Evolutionary conservation across 495 filamentous ascomycete species (phyloP).

Genomic region (Clohesyomyces aquaticus): DNA sequence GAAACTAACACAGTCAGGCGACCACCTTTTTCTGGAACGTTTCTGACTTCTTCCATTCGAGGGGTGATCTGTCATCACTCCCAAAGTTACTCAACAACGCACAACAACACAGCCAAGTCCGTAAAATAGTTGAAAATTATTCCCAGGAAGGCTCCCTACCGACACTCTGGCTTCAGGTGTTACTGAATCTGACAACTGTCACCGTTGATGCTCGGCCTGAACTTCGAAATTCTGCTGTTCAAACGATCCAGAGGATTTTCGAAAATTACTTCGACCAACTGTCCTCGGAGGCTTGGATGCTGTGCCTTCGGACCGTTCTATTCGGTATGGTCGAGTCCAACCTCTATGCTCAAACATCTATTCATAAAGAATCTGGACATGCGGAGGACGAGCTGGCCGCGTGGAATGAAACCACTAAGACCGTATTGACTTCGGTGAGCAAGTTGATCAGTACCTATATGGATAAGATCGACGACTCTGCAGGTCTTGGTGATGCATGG

Average conservation of each 20-base stretch:
- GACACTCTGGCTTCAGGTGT: slow-evolving; percentile 81
- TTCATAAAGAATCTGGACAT: slow-evolving; percentile 26
- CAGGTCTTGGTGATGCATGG: slow-evolving; percentile 42
- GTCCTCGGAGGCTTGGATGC: slow-evolving; percentile 75
- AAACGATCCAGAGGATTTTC: slow-evolving; percentile 88
- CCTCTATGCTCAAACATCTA: slow-evolving; percentile 37
- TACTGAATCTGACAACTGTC: slow-evolving; percentile 76
- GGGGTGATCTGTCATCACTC: slow-evolving; percentile 52
- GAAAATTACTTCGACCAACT: slow-evolving; percentile 86
- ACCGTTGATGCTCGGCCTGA: slow-evolving; percentile 80
- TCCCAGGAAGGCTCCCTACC: slow-evolving; percentile 56
- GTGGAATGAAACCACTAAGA: slow-evolving; percentile 78
- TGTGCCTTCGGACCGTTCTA: slow-evolving; percentile 78
- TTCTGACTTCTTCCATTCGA: slow-evolving; percentile 75
- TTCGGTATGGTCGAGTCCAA: slow-evolving; percentile 69
- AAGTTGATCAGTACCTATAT: slow-evolving; percentile 71
- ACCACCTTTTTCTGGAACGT: slow-evolving; percentile 95
- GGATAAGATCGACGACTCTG: slow-evolving; percentile 32
- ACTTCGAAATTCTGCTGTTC: slow-evolving; percentile 88
- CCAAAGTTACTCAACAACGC: slow-evolving; percentile 50
- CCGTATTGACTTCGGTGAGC: slow-evolving; percentile 71
- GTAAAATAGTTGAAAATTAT: slow-evolving; percentile 54
- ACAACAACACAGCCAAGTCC: slow-evolving; percentile 51
- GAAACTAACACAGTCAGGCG: slow-evolving; percentile 53
- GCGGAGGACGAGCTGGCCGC: slow-evolving; percentile 50